Base-by-base conservation (phyloP, 2,329 filamentous ascomycete species). In the Fusarium sarcochroum region DNA sequence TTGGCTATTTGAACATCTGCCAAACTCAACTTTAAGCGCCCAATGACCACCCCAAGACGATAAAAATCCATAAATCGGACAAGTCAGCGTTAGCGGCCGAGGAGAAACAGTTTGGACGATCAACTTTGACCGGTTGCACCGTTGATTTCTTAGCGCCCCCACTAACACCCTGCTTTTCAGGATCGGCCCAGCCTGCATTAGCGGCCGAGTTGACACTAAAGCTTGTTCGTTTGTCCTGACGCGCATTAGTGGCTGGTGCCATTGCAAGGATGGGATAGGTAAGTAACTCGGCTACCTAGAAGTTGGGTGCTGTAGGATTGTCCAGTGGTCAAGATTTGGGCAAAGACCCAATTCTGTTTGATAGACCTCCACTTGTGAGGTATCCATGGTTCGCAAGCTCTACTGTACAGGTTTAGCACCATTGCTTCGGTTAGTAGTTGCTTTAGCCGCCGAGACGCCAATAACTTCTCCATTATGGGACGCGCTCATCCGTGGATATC, bases 131-230 rank as follows among this genome's bases (percentile, higher is more conserved):
- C 34, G 14, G 34, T 35, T 17, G 34, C 17, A 35, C 34, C 14
- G 34, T 17, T 35, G 34, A 35, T 35, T 17, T 35, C 14, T 30
- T 30, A 30, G 27, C 27, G 27, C 27, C 27, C 27, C 45, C 49
- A 30, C 38, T n/a, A n/a, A 45, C 40, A 58, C 32, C 48, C 35
- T 59, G 25, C n/a, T 15, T 30, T 32, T 32, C 5, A 34, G 14
- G 60, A 46, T 63, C 65, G 54, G 65, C 38, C 44, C 17, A 47
- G 35, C 47, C 38, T 69, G 66, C 66, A 69, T 69, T 69, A 69
- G 66, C 58, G 66, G 61, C 66, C 51, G 66, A 58, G 56, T 53
- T 23, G 32, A 57, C 60, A 52, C 63, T 50, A 63, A 41, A 18
- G 21, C 35, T 58, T 38, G 27, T 52, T 53, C 55, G 47, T 30